Evolutionary conservation across 2,329 filamentous ascomycete species (phyloP).

Genomic region (Colletotrichum phormii): DNA sequence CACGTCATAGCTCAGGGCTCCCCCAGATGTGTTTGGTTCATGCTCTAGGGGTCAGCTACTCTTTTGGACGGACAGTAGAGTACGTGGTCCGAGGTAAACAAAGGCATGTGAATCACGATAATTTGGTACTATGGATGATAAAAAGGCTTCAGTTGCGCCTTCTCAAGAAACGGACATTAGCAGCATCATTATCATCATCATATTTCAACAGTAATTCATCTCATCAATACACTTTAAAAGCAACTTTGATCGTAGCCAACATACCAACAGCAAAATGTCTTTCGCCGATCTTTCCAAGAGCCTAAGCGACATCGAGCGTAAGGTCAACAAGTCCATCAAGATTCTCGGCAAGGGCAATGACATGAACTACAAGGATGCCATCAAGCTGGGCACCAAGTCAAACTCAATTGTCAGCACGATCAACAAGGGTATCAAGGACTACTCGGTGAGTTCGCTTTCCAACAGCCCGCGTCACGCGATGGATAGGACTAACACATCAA

Average conservation of each 20-base stretch:
- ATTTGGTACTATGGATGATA: constrained; percentile 5
- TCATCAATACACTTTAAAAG: neutral
- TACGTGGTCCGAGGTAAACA: constrained; percentile 18
- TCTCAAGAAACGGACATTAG: rapidly evolving
- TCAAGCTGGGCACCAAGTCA: constrained; percentile 28
- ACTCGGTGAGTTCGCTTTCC: neutral
- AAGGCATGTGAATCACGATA: constrained; percentile 29
- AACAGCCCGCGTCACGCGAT: rapidly evolving
- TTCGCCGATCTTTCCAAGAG: constrained; percentile 31
- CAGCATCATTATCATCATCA: neutral
- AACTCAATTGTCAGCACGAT: constrained; percentile 23
- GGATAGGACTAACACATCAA: neutral
- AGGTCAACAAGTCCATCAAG: constrained; percentile 29
- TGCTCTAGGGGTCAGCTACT: constrained; percentile 12
- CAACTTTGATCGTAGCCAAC: neutral
- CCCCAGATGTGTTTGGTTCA: constrained; percentile 21
- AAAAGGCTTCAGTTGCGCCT: neutral
- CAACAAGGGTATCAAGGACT: constrained; percentile 27
- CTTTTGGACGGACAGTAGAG: neutral
- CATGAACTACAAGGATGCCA: constrained; percentile 29
- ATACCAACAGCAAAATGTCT: neutral
- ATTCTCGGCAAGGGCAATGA: constrained; percentile 27
- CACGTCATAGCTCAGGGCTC: constrained; percentile 32
- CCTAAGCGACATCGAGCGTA: constrained; percentile 32
- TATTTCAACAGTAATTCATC: neutral